phyloP scores from a whole-genome alignment of 75 land plant species.

The Pinus albicaulis region DNA sequence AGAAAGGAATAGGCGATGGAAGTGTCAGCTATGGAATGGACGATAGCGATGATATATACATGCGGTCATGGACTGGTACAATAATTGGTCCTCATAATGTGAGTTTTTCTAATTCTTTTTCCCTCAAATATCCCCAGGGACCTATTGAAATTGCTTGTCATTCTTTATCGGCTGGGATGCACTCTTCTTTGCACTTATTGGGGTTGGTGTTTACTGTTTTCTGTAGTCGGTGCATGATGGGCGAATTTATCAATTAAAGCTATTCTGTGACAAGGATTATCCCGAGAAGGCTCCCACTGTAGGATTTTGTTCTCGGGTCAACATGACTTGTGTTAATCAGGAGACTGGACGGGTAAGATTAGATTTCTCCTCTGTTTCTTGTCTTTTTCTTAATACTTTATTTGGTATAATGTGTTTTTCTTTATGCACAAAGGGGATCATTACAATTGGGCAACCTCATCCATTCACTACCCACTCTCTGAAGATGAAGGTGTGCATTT shows the following conservation, averaged over 20 bases:
- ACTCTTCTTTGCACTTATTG: not conserved
- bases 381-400: too few species aligned
- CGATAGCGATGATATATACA: conserved; percentile 74
- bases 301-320: conserved; percentile 65
- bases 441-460: too few species aligned
- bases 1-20: conserved; percentile 88
- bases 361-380: not conserved
- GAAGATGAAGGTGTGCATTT: too few species aligned
- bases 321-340: conserved; percentile 79
- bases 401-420: too few species aligned
- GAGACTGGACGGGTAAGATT: conserved; percentile 73
- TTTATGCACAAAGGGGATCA: too few species aligned
- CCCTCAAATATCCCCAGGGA: too few species aligned
- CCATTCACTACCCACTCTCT: too few species aligned
- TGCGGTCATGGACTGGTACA: conserved; percentile 89
- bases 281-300: conserved; percentile 80
- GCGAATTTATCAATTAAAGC: conserved; percentile 76
- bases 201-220: not conserved
- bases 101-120: conserved; percentile 1
- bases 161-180: not conserved
- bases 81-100: conserved; percentile 80
- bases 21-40: conserved; percentile 92
- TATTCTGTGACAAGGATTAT: conserved; percentile 83
- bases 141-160: not conserved
- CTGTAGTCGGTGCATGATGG: conserved; percentile 87